A percentile compares a stretch with the other conserved stretches of the same genome.
phyloP scores from a whole-genome alignment of 2,329 filamentous ascomycete species.

The Sporothrix schenckii region DNA sequence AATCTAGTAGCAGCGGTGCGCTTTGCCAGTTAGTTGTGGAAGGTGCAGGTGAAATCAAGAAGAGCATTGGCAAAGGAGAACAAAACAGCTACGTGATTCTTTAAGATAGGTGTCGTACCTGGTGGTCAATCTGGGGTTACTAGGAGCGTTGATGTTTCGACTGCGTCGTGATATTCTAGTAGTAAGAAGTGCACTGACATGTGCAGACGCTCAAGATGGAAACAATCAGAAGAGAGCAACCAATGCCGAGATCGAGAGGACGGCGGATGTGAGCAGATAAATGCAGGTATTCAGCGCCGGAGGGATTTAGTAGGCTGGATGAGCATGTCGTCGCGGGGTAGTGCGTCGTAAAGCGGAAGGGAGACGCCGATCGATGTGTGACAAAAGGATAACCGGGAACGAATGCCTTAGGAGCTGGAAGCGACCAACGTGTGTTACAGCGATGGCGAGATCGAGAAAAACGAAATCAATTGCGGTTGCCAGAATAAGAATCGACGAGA shows the following conservation, averaged over 20 bases:
- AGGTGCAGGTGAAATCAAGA: background rate
- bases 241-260: slow-evolving; percentile 3
- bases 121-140: background rate
- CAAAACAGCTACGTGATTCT: background rate
- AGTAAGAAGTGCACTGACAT: background rate
- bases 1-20: background rate
- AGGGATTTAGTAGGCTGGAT: background rate
- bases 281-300: background rate
- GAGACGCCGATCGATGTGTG: background rate
- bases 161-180: background rate
- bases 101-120: slow-evolving; percentile 1
- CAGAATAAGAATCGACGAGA: background rate
- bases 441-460: background rate
- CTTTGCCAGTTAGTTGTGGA: background rate
- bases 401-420: background rate
- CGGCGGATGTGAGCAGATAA: background rate
- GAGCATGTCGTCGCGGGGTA: background rate
- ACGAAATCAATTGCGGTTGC: background rate
- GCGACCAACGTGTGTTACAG: background rate
- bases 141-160: background rate
- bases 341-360: background rate
- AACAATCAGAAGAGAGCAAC: slow-evolving; percentile 1
- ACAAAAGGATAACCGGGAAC: no score
- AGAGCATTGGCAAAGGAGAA: background rate
- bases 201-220: background rate